Percentiles rank a stretch among this genome's conserved stretches.
These are phyloP conservation scores for Myriosclerotinia duriaeana DNA, from an alignment of 2,329 filamentous ascomycete species.

Conservation along the genomic window DNA sequence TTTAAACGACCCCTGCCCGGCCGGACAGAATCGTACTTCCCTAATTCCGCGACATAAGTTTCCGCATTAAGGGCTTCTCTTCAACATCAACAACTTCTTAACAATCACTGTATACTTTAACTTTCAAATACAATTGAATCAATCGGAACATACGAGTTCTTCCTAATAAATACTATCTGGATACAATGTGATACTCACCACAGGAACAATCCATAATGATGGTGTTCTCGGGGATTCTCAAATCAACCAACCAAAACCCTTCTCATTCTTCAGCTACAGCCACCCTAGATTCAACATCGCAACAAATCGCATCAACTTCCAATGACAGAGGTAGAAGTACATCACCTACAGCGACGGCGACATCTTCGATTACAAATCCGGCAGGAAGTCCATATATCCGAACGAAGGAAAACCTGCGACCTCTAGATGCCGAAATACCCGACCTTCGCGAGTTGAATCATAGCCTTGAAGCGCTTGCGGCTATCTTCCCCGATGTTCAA, in stretches of 20 bases:
- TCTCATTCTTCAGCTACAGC: constrained; percentile 30
- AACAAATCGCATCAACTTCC: constrained; percentile 27
- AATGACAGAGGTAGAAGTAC: constrained; percentile 29
- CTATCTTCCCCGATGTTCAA: constrained; percentile 78
- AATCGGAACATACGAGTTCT: constrained; percentile 4
- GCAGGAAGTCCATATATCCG: constrained; percentile 48
- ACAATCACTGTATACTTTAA: constrained; percentile 13
- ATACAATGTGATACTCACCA: constrained; percentile 25
- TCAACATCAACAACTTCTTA: constrained; percentile 9
- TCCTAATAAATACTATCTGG: neutral
- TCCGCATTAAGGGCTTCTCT: constrained; percentile 4
- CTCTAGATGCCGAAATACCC: constrained; percentile 51
- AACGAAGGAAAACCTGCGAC: constrained; percentile 55
- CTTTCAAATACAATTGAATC: neutral
- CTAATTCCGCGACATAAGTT: constrained; percentile 16
- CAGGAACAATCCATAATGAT: constrained; percentile 44
- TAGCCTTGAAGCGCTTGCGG: constrained; percentile 65
- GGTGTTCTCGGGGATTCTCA: constrained; percentile 52
- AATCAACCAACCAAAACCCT: constrained; percentile 43
- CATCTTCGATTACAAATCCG: constrained; percentile 22
- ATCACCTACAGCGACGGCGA: constrained; percentile 37
- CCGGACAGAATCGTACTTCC: neutral
- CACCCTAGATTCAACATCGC: constrained; percentile 33
- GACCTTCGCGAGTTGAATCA: constrained; percentile 70
- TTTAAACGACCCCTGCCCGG: constrained; percentile 1